A percentile compares a stretch with the other conserved stretches of the same genome.
Conservation (phyloP, 2,329 filamentous ascomycete species). For the Cryoendolithus antarcticus region DNA sequence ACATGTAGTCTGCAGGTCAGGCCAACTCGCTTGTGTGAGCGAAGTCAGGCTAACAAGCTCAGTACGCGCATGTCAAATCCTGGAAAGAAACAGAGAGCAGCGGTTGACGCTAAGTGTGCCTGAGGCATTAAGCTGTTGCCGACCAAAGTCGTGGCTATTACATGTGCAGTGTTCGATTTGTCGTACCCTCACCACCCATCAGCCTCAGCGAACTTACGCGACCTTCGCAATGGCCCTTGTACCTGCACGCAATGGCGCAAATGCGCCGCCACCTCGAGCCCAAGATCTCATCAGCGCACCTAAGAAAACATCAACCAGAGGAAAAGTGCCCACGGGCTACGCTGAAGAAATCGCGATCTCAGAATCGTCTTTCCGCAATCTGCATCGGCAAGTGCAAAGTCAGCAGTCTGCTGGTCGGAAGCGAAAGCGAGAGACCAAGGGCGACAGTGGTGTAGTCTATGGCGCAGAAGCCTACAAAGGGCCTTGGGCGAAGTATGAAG, state of each 20-base stretch:
- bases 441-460: conserved; percentile 70
- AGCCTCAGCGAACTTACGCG: no score
- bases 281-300: conserved; percentile 15
- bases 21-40: no score
- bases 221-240: conserved; percentile 18
- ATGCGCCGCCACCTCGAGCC: conserved; percentile 19
- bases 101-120: no score
- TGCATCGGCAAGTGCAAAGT: conserved; percentile 66
- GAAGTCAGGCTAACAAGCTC: no score
- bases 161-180: no score
- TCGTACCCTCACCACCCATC: no score
- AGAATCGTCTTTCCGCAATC: conserved; percentile 77
- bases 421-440: conserved; percentile 71
- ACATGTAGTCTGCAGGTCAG: no score
- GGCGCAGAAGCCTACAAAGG: conserved; percentile 83
- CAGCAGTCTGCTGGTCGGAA: conserved; percentile 47
- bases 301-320: conserved; percentile 26
- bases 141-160: no score
- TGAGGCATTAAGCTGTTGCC: no score
- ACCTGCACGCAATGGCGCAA: conserved; percentile 22
- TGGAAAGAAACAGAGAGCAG: no score
- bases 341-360: conserved; percentile 83
- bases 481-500: conserved; percentile 79
- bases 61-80: no score
- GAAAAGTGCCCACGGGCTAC: conserved; percentile 55